phyloP scores from a whole-genome alignment of 139 green algal species.

The Tetradesmus obliquus region DNA sequence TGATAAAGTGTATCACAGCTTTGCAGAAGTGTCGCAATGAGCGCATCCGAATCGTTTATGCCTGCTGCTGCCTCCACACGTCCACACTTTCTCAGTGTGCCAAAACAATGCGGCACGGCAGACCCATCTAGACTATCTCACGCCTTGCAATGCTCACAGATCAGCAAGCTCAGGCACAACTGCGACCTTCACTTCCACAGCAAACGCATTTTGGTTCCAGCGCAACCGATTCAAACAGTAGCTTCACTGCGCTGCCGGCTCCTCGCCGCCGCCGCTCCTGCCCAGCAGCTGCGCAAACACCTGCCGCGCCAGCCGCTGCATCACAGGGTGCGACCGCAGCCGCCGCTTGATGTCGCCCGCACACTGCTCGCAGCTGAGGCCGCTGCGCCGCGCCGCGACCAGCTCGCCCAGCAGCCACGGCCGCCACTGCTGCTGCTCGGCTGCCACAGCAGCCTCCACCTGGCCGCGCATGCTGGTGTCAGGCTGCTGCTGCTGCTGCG shows the following conservation, averaged over 20 bases:
- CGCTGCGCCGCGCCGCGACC: background rate
- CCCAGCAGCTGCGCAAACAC: background rate
- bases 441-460: background rate
- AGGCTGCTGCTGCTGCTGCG: constrained; percentile 8
- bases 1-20: no score
- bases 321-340: background rate
- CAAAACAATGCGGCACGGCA: no score
- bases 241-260: background rate
- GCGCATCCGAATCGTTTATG: no score
- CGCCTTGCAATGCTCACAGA: no score
- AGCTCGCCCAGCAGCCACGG: background rate
- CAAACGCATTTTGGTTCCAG: no score
- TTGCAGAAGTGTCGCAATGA: no score
- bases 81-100: no score
- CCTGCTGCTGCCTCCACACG: no score
- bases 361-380: background rate
- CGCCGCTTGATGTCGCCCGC: background rate
- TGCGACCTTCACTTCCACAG: no score
- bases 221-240: no score
- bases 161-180: no score
- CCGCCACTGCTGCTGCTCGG: background rate
- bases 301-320: background rate
- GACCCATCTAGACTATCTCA: no score
- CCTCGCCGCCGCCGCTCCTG: background rate
- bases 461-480: background rate